phyloP scores from a whole-genome alignment of 306 rosid genomes.

The Castanea sativa region DNA sequence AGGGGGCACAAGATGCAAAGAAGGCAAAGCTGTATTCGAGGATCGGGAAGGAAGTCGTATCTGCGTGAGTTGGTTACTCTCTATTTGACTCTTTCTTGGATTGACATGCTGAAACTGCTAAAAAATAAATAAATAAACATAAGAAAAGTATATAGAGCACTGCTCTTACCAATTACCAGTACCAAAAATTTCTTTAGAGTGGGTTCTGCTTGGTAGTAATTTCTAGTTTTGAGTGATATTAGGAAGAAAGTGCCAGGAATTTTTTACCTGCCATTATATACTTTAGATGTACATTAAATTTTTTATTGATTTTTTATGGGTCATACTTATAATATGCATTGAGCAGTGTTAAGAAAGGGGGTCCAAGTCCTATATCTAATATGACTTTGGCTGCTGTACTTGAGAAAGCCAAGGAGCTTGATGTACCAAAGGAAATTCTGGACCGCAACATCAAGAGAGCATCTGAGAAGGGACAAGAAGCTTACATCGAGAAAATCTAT shows the following conservation, averaged over 20 bases:
- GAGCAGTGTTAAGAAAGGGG: slow-evolving; percentile 69
- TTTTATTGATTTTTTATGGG: background rate
- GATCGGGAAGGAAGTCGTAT: slow-evolving; percentile 90
- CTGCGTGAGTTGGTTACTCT: slow-evolving; percentile 64
- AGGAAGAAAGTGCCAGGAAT: background rate
- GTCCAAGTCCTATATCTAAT: slow-evolving; percentile 73
- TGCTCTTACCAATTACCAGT: background rate
- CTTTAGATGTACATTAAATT: background rate
- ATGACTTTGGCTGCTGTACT: slow-evolving; percentile 66
- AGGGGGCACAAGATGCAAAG: slow-evolving; percentile 77
- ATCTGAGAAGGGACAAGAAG: slow-evolving; percentile 91
- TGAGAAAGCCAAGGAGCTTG: slow-evolving; percentile 93
- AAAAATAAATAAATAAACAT: no score
- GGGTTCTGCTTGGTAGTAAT: background rate
- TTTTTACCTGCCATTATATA: background rate
- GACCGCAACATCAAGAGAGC: slow-evolving; percentile 91
- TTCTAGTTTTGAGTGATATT: background rate
- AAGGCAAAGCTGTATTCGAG: slow-evolving; percentile 73
- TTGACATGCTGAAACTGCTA: slow-evolving; percentile 3
- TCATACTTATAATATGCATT: background rate
- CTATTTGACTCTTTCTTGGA: background rate
- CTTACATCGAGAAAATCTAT: slow-evolving; percentile 77
- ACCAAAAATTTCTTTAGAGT: slow-evolving; percentile 6
- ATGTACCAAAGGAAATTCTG: slow-evolving; percentile 82
- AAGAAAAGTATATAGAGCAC: background rate